Percentiles rank a stretch among this genome's conserved stretches.
phyloP scores from a whole-genome alignment of 805 yeast species.

The Lipomyces yamadae region DNA sequence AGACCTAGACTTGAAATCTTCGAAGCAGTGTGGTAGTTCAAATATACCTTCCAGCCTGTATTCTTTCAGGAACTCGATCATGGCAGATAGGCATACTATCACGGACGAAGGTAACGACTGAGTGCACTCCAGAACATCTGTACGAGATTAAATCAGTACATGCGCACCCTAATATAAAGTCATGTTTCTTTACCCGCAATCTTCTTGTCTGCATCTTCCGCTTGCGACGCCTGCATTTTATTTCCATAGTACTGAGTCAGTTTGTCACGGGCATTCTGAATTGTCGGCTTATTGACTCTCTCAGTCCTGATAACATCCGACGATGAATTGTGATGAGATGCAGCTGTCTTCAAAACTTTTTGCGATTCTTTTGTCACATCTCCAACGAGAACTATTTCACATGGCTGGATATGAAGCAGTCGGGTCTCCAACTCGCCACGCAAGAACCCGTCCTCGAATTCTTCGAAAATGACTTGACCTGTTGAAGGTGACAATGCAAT shows the following conservation, averaged over 20 bases:
- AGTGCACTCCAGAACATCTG: constrained; percentile 38
- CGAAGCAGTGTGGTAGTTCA: constrained; percentile 55
- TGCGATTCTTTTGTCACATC: constrained; percentile 47
- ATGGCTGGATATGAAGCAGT: constrained; percentile 72
- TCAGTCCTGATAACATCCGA: constrained; percentile 33
- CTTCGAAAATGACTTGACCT: constrained; percentile 77
- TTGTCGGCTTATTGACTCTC: constrained; percentile 11
- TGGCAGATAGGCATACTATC: constrained; percentile 52
- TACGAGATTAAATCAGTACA: neutral
- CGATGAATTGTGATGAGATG: constrained; percentile 13
- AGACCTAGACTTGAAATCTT: constrained; percentile 54
- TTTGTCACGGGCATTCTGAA: constrained; percentile 23
- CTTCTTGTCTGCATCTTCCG: constrained; percentile 14
- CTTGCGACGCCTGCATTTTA: constrained; percentile 17
- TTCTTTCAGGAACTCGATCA: constrained; percentile 62
- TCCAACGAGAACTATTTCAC: constrained; percentile 65
- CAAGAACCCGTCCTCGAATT: constrained; percentile 62
- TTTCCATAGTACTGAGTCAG: constrained; percentile 19
- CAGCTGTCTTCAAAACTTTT: constrained; percentile 30
- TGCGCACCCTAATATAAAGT: neutral
- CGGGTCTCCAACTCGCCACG: constrained; percentile 76
- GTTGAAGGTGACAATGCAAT: constrained; percentile 72
- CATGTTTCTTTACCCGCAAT: neutral
- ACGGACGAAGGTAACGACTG: constrained; percentile 38
- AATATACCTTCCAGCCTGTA: constrained; percentile 67